Percentiles rank a stretch among this genome's conserved stretches.
These are phyloP conservation scores for Sphagnum fallax DNA, from an alignment of 228 moss, liverwort and hornwort genomes.

Conservation along the genomic window DNA sequence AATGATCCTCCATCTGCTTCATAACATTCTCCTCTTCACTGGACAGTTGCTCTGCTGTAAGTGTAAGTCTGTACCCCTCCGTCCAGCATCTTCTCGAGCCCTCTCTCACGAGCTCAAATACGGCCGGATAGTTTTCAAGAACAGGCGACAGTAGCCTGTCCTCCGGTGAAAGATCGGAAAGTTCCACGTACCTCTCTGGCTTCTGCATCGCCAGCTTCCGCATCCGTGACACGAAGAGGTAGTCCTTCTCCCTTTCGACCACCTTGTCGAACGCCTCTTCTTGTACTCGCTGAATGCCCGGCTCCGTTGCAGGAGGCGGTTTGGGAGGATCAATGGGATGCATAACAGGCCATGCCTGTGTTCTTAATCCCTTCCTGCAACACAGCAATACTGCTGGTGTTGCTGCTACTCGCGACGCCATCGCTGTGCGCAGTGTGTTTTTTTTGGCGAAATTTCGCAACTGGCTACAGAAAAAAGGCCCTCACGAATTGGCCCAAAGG, in stretches of 20 bases:
- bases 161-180: conserved; percentile 19
- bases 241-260: conserved; percentile 18
- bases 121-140: conserved; percentile 13
- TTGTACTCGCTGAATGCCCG: conserved; percentile 24
- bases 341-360: no score
- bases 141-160: conserved; percentile 5
- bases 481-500: no score
- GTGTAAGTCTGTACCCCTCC: conserved; percentile 24
- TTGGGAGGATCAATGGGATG: neutral
- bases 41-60: conserved; percentile 32
- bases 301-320: conserved; percentile 5
- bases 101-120: conserved; percentile 32
- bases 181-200: conserved; percentile 21
- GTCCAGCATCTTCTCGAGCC: conserved; percentile 2
- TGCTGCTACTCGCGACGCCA: no score
- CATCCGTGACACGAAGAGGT: conserved; percentile 17
- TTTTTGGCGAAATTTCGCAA: no score
- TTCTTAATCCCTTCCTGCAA: no score
- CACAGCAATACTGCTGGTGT: no score
- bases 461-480: no score
- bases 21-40: conserved; percentile 20
- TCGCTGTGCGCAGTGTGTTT: no score
- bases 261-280: conserved; percentile 25
- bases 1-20: conserved; percentile 20
- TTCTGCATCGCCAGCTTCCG: conserved; percentile 18